phyloP scores from a whole-genome alignment of 2,329 filamentous ascomycete species.

The Sporothrix phasma region DNA sequence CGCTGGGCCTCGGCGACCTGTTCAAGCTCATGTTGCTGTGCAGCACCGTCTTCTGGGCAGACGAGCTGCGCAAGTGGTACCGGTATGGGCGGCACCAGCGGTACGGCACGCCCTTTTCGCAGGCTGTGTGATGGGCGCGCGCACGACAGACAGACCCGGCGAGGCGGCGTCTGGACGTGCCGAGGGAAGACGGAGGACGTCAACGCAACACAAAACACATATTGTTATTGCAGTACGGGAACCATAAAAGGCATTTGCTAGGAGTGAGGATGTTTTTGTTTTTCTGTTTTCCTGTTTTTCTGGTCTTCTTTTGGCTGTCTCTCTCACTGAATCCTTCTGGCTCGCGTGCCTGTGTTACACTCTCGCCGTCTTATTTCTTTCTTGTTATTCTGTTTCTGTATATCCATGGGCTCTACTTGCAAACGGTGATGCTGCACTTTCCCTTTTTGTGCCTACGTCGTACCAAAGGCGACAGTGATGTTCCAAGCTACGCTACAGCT shows the following conservation, averaged over 20 bases:
- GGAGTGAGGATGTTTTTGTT: background rate
- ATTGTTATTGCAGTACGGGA: background rate
- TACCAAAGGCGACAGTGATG: no score
- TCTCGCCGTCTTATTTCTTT: background rate
- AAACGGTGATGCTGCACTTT: background rate
- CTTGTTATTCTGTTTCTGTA: background rate
- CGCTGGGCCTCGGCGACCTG: conserved; percentile 64
- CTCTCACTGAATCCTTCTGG: no score
- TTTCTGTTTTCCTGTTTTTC: background rate
- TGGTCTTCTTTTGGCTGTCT: background rate
- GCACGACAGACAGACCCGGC: background rate
- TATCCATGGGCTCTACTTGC: background rate
- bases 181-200: background rate
- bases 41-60: conserved; percentile 89
- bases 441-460: no score
- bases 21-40: conserved; percentile 62
- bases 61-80: conserved; percentile 79
- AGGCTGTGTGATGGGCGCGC: background rate
- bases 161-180: background rate
- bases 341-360: background rate
- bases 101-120: conserved; percentile 44
- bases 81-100: conserved; percentile 46
- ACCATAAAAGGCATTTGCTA: conserved; percentile 5
- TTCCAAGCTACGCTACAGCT: no score
- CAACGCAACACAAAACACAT: no score